Evolutionary conservation across 805 yeast genomes (phyloP).

Genomic region (Kodamaea kakaduensis): DNA sequence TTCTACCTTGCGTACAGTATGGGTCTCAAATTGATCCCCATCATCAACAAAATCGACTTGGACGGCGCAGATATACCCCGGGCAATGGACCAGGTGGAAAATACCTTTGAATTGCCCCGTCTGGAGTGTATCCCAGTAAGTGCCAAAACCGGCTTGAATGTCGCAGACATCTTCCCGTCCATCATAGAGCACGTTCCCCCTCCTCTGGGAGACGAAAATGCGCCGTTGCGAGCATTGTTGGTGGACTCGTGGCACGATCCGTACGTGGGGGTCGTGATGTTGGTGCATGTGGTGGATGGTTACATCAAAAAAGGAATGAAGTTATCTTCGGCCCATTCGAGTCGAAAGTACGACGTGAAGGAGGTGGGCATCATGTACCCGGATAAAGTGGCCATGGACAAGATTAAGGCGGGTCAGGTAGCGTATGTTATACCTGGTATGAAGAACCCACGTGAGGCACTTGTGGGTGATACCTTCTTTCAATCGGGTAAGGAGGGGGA

Average conservation of each 20-base stretch:
- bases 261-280: conserved; percentile 83
- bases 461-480: conserved; percentile 87
- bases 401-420: conserved; percentile 83
- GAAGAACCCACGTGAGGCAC: conserved; percentile 81
- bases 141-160: conserved; percentile 87
- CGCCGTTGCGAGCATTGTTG: conserved; percentile 67
- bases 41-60: conserved; percentile 86
- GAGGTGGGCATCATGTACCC: conserved; percentile 97
- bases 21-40: conserved; percentile 78
- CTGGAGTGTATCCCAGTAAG: conserved; percentile 79
- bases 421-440: conserved; percentile 95
- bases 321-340: conserved; percentile 73
- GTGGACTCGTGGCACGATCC: conserved; percentile 99
- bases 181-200: conserved; percentile 78
- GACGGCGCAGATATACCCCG: conserved; percentile 80
- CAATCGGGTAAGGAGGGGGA: conserved; percentile 53
- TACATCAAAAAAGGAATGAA: conserved; percentile 66
- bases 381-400: conserved; percentile 62
- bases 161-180: conserved; percentile 73
- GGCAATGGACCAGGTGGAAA: conserved; percentile 80
- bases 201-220: conserved; percentile 54
- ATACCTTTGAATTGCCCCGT: conserved; percentile 72
- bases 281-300: conserved; percentile 86
- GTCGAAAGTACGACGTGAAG: conserved; percentile 74
- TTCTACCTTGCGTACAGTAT: conserved; percentile 85